phyloP scores from a whole-genome alignment of 2,329 filamentous ascomycete species.

The Teratosphaeria destructans region DNA sequence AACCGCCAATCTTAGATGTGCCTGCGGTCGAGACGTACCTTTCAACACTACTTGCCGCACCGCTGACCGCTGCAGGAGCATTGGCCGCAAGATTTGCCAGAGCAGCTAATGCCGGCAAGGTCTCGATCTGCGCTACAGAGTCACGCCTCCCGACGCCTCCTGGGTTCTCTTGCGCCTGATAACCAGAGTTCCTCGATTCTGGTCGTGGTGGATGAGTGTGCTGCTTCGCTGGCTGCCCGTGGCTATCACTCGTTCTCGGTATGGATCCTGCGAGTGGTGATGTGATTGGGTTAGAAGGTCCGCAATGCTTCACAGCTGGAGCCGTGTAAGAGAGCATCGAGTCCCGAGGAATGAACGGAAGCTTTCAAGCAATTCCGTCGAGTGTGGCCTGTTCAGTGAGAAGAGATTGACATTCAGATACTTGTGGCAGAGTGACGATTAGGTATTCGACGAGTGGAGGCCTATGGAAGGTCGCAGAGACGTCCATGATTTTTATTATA shows the following conservation, averaged over 20 bases:
- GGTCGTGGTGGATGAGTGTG: neutral
- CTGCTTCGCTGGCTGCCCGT: neutral
- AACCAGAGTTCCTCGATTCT: neutral
- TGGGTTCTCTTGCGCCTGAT: neutral
- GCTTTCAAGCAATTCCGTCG: neutral
- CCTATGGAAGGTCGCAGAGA: neutral
- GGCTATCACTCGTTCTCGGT: neutral
- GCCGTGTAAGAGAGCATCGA: conserved; percentile 37
- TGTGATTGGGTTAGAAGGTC: conserved; percentile 3
- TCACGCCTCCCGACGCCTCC: neutral
- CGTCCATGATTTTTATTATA: neutral
- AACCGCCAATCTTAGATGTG: neutral
- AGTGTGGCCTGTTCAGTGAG: neutral
- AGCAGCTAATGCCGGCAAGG: conserved; percentile 19
- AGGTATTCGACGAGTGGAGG: neutral
- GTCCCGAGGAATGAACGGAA: neutral
- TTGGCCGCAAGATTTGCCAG: conserved; percentile 17
- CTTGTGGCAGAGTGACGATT: neutral
- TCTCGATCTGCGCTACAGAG: conserved; percentile 21
- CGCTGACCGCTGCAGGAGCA: conserved; percentile 9
- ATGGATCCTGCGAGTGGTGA: conserved; percentile 13
- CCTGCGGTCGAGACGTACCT: neutral
- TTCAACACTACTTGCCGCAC: neutral
- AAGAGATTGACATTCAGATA: neutral
- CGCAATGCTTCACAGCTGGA: conserved; percentile 14